These are phyloP conservation scores for Astragalus glycyphyllos DNA, from an alignment of 306 rosid species.

Conservation along the genomic window DNA sequence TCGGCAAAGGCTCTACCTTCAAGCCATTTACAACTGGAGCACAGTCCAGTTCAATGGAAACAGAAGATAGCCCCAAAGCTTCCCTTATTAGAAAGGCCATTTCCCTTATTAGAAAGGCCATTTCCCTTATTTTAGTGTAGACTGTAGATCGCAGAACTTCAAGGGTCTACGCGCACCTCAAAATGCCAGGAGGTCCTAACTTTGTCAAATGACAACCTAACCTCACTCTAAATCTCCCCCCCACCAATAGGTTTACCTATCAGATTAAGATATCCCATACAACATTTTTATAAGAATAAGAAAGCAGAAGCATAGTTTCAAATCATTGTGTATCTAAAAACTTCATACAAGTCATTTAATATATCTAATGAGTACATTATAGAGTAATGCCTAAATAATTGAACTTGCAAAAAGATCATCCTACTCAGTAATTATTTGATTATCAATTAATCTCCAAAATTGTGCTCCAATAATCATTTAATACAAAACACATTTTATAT, in stretches of 20 bases:
- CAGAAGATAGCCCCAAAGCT: too few relatives aligned
- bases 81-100: too few relatives aligned
- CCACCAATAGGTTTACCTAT: too few relatives aligned
- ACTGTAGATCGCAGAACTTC: too few relatives aligned
- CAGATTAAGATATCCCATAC: too few relatives aligned
- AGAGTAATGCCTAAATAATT: conserved; percentile 14
- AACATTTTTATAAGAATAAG: too few relatives aligned
- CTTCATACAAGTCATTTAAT: not conserved
- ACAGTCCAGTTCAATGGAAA: too few relatives aligned
- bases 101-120: too few relatives aligned
- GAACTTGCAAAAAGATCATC: conserved; percentile 37
- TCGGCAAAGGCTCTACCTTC: too few relatives aligned
- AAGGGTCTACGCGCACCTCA: not conserved
- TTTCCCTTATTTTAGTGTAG: too few relatives aligned
- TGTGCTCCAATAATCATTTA: not conserved
- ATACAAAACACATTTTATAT: conserved; percentile 12
- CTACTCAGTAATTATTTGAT: not conserved
- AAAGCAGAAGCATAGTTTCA: conserved; percentile 11
- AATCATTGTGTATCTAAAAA: conserved; percentile 14
- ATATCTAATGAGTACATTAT: not conserved
- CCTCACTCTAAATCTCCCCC: not conserved
- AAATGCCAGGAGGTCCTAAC: not conserved
- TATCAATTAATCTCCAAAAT: not conserved
- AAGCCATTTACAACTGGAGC: too few relatives aligned
- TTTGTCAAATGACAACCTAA: not conserved